Conservation (phyloP, 108 stramenopile species). For the Fragilariopsis cylindrus region DNA sequence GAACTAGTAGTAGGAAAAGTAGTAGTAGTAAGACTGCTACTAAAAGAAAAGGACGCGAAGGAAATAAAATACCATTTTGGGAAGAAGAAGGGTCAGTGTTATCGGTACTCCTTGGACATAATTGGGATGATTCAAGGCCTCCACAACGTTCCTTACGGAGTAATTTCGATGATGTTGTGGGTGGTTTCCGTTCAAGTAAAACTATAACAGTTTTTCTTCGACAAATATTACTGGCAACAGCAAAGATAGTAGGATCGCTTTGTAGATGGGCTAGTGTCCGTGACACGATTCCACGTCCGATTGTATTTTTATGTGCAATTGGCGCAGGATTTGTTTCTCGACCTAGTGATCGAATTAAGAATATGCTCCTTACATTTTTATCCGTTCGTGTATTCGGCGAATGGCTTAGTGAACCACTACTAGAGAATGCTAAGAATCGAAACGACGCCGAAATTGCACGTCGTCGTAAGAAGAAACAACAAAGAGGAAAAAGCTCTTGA, state of each 20-base stretch:
- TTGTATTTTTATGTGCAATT: slow-evolving; percentile 52
- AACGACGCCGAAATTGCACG: too few relatives aligned
- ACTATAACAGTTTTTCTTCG: slow-evolving; percentile 3
- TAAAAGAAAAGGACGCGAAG: neutral
- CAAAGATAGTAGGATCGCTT: slow-evolving; percentile 20
- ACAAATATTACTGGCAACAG: neutral
- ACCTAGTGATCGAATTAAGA: slow-evolving; percentile 38
- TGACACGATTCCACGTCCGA: slow-evolving; percentile 67
- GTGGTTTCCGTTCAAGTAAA: neutral
- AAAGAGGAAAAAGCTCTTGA: too few relatives aligned
- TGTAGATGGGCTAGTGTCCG: slow-evolving; percentile 74
- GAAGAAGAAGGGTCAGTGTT: slow-evolving; percentile 42
- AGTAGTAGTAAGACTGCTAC: too few relatives aligned
- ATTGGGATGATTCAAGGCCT: neutral
- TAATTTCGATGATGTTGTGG: neutral
- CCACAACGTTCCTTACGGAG: neutral
- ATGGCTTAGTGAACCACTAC: slow-evolving; percentile 29
- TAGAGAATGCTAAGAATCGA: too few relatives aligned
- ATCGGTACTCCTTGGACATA: slow-evolving; percentile 31
- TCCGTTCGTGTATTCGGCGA: slow-evolving; percentile 65
- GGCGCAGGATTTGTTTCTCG: slow-evolving; percentile 46
- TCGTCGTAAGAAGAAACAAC: too few relatives aligned
- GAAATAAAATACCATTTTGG: slow-evolving; percentile 29
- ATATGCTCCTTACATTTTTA: slow-evolving; percentile 49
- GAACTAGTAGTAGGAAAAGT: neutral